phyloP scores from a whole-genome alignment of 2,329 filamentous ascomycete genomes.

The Alternaria triticina region DNA sequence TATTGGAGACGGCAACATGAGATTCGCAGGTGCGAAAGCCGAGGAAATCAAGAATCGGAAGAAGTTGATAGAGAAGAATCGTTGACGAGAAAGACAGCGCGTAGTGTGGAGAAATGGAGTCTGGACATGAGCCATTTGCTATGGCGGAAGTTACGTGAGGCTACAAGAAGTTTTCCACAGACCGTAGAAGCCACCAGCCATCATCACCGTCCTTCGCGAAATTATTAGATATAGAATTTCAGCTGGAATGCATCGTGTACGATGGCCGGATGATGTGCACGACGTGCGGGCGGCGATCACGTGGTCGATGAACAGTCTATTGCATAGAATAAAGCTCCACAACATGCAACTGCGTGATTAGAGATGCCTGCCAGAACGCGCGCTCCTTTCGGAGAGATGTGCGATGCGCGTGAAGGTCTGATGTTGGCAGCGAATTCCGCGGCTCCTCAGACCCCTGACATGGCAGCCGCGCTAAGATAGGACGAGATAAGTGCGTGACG shows the following conservation, averaged over 20 bases:
- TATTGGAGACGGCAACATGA: neutral
- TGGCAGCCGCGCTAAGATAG: constrained; percentile 9
- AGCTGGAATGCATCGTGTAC: neutral
- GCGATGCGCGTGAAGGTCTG: neutral
- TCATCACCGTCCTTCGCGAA: neutral
- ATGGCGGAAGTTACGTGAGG: neutral
- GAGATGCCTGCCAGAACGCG: neutral
- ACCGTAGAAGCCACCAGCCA: neutral
- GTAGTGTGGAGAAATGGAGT: neutral
- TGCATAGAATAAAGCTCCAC: neutral
- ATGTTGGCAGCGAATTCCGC: neutral
- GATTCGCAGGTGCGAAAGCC: neutral
- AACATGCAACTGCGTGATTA: neutral
- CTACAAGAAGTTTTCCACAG: neutral
- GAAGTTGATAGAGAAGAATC: neutral
- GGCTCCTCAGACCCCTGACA: constrained; percentile 7
- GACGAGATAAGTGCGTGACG: constrained; percentile 22
- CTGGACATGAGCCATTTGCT: neutral
- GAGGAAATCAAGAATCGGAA: neutral
- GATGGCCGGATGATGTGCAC: neutral
- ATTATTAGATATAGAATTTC: neutral
- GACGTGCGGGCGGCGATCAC: neutral
- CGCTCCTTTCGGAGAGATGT: neutral
- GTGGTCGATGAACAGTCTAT: neutral
- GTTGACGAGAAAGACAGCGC: neutral